A percentile compares a stretch with the other conserved stretches of the same genome.
These are phyloP conservation scores for Lentithecium fluviatile DNA, from an alignment of 495 filamentous ascomycete species.

Conservation along the genomic window DNA sequence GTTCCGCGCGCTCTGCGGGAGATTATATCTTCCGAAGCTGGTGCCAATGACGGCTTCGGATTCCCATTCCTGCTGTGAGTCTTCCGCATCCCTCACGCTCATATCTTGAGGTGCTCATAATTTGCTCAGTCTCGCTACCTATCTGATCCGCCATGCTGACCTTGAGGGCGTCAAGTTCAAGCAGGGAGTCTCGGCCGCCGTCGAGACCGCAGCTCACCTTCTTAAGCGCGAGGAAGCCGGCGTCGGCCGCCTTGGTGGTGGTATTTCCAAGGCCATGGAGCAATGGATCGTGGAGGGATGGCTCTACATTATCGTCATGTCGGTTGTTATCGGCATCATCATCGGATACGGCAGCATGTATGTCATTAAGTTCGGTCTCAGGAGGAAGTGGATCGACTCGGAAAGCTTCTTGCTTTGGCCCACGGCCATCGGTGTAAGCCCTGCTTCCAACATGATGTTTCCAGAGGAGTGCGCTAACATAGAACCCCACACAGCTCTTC, in stretches of 20 bases:
- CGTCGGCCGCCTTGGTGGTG: constrained; percentile 13
- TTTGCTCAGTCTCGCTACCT: constrained; percentile 41
- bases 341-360: constrained; percentile 22
- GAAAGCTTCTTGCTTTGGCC: constrained; percentile 25
- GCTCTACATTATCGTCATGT: constrained; percentile 27
- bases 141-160: constrained; percentile 55
- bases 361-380: constrained; percentile 23
- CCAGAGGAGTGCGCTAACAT: neutral
- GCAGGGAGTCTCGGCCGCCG: neutral
- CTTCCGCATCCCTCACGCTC: neutral
- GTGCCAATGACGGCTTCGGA: constrained; percentile 61
- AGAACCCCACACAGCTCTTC: constrained; percentile 9
- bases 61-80: constrained; percentile 58
- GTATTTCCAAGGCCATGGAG: constrained; percentile 23
- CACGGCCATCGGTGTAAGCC: constrained; percentile 20
- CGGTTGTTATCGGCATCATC: constrained; percentile 16
- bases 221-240: constrained; percentile 11
- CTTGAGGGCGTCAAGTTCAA: constrained; percentile 32
- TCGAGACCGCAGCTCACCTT: constrained; percentile 1
- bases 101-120: neutral
- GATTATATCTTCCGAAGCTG: constrained; percentile 62
- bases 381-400: constrained; percentile 20
- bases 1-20: constrained; percentile 58
- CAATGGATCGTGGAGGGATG: constrained; percentile 25
- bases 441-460: neutral